Evolutionary conservation across 202 grass and related monocot genomes (phyloP).

Genomic region (Panicum virgatum): DNA sequence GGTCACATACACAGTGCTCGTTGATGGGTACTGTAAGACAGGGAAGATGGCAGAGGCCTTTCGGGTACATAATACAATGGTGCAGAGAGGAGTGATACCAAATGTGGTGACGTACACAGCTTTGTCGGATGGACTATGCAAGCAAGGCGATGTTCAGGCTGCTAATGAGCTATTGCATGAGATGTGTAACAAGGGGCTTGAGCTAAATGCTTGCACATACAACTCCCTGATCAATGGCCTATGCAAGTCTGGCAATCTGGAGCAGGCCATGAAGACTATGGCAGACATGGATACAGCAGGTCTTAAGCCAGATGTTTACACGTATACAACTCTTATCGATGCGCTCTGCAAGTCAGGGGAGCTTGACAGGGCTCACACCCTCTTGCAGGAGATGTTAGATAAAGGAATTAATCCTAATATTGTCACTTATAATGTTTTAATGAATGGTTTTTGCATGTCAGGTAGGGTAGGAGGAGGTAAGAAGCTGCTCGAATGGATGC

Average conservation of each 20-base stretch:
- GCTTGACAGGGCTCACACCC: constrained; percentile 69
- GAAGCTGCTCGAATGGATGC: constrained; percentile 85
- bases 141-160: constrained; percentile 68
- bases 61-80: constrained; percentile 74
- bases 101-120: constrained; percentile 97
- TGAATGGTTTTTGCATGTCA: constrained; percentile 89
- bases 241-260: constrained; percentile 83
- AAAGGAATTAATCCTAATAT: constrained; percentile 90
- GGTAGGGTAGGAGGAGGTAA: constrained; percentile 79
- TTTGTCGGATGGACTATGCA: constrained; percentile 85
- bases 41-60: constrained; percentile 81
- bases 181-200: constrained; percentile 73
- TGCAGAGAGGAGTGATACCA: constrained; percentile 55
- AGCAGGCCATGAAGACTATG: constrained; percentile 81
- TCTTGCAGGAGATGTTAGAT: constrained; percentile 86
- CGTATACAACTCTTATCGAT: constrained; percentile 95
- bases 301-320: constrained; percentile 70
- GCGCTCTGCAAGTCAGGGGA: constrained; percentile 71
- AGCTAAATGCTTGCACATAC: constrained; percentile 76
- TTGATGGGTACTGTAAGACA: constrained; percentile 86
- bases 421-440: constrained; percentile 94
- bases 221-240: constrained; percentile 95
- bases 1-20: constrained; percentile 73
- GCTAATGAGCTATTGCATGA: constrained; percentile 96
- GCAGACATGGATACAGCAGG: constrained; percentile 75